Conservation (phyloP, 1,284 basidiomycete species). For the Cryptococcus jaspeensis region DNA sequence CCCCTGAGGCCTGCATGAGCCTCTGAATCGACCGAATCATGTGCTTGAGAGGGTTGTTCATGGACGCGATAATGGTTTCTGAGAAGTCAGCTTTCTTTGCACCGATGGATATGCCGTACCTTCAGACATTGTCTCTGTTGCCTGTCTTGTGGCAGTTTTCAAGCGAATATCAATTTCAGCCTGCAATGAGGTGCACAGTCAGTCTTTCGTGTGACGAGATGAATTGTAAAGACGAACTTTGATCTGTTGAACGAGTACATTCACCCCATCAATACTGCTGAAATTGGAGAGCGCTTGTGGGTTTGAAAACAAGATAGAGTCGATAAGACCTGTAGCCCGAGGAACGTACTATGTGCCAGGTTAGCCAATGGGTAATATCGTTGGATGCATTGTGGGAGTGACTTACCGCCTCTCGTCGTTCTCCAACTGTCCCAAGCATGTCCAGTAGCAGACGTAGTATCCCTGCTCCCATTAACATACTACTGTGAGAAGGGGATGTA, state of each 20-base stretch:
- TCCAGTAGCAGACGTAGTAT: conserved; percentile 85
- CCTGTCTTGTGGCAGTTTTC: not conserved
- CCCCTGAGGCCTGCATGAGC: conserved; percentile 94
- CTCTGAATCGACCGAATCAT: conserved; percentile 90
- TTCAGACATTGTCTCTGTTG: conserved; percentile 16
- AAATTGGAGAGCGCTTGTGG: conserved; percentile 85
- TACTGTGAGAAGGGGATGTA: conserved; percentile 77
- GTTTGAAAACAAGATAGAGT: conserved; percentile 75
- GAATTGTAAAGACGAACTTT: conserved; percentile 58
- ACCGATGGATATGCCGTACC: conserved; percentile 7
- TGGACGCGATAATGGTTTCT: conserved; percentile 28
- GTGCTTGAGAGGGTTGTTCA: conserved; percentile 65
- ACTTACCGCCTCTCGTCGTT: conserved; percentile 27
- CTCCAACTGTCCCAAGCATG: conserved; percentile 65
- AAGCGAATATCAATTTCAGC: conserved; percentile 23
- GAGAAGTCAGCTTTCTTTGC: not conserved
- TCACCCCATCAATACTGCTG: conserved; percentile 79
- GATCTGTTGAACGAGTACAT: conserved; percentile 79
- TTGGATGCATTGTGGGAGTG: not conserved
- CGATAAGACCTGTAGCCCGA: conserved; percentile 79
- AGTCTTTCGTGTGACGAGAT: not conserved
- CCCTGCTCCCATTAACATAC: conserved; percentile 96
- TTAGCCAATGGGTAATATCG: no score
- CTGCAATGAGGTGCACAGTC: conserved; percentile 2
- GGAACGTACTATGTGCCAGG: conserved; percentile 38